Conservation (phyloP, 805 yeast genomes). For the Metschnikowia aberdeeniae region DNA sequence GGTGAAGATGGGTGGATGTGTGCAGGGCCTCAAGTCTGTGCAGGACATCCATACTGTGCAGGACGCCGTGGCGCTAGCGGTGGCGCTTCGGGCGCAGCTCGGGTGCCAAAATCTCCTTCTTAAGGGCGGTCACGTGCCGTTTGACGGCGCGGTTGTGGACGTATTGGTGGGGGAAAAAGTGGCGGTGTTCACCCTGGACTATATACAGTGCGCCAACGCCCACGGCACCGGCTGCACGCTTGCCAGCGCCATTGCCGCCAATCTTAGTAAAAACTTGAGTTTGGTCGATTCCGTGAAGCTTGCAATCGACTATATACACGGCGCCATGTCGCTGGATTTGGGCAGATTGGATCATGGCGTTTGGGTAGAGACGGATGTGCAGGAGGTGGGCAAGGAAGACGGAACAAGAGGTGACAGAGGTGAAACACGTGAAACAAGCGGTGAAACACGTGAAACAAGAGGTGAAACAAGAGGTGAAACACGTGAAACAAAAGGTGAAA, state of each 20-base stretch:
- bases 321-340: conserved; percentile 47
- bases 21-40: neutral
- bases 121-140: conserved; percentile 78
- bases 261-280: conserved; percentile 53
- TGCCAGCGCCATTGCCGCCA: conserved; percentile 74
- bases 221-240: conserved; percentile 94
- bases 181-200: conserved; percentile 46
- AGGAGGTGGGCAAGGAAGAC: neutral
- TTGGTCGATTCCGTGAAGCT: conserved; percentile 49
- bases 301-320: conserved; percentile 63
- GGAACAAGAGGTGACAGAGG: too few species aligned
- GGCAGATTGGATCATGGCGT: conserved; percentile 76
- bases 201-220: conserved; percentile 47
- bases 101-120: conserved; percentile 55
- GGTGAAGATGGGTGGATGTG: neutral
- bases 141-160: conserved; percentile 18
- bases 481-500: too few species aligned
- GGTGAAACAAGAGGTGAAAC: too few species aligned
- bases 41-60: conserved; percentile 27
- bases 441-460: too few species aligned
- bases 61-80: conserved; percentile 27
- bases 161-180: conserved; percentile 19
- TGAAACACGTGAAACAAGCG: too few species aligned
- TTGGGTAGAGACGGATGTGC: neutral
- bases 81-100: conserved; percentile 21